Conservation (phyloP, 768 basidiomycete species). For the Termitomyces sp. region DNA sequence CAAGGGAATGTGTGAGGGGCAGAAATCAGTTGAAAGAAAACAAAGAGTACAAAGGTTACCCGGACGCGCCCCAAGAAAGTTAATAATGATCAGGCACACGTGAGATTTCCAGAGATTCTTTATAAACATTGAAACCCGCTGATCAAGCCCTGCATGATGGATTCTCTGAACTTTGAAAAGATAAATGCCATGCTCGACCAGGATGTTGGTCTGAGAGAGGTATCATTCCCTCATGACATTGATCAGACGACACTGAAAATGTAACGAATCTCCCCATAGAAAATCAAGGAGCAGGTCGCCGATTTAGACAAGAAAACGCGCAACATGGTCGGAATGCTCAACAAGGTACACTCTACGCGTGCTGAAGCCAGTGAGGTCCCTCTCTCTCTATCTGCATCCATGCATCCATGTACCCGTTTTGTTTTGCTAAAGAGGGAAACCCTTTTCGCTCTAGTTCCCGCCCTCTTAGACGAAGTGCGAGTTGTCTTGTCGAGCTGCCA, state of each 20-base stretch:
- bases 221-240: constrained; percentile 21
- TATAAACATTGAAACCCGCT: not conserved
- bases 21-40: too few species aligned
- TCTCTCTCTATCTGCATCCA: not conserved
- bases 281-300: constrained; percentile 73
- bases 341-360: constrained; percentile 76
- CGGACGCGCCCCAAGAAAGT: not conserved
- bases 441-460: constrained; percentile 42
- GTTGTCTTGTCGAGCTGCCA: constrained; percentile 54
- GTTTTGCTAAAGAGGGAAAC: not conserved
- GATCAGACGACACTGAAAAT: not conserved
- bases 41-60: not conserved
- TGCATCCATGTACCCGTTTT: too few species aligned
- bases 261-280: constrained; percentile 37
- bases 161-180: constrained; percentile 45
- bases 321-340: constrained; percentile 67
- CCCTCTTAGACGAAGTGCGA: constrained; percentile 50
- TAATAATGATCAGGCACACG: not conserved
- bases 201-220: constrained; percentile 64
- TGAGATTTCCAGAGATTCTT: not conserved
- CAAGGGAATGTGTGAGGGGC: not conserved
- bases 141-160: constrained; percentile 41
- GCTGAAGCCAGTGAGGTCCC: constrained; percentile 45
- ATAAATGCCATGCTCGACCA: constrained; percentile 58
- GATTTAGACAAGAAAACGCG: constrained; percentile 75